Evolutionary conservation across 441 rosid species (phyloP), one percentile per base, ranked within the genome.

Genomic region (Jatropha podagrica): DNA sequence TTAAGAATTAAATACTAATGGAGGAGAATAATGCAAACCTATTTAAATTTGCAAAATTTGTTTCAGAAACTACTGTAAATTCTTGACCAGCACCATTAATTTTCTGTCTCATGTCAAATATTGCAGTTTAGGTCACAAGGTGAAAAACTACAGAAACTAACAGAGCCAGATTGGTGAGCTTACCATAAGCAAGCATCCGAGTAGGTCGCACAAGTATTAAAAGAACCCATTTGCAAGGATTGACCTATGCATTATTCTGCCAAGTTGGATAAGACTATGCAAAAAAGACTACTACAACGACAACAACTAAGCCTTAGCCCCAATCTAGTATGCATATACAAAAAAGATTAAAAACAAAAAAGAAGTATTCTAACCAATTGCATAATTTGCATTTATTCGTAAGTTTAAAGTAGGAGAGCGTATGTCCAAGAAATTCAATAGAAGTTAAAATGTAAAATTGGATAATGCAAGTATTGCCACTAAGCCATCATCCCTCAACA

Each of bases 61-160:
- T 17, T n/a, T 38, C 67, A 64, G 23, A 17, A 38, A 40, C 13
- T 40, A 20, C 5, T 15, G 41, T 64, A 68, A 68, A 68, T 56
- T 68, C 58, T 26, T 20, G 14, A 11, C 15, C 17, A 69, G 26
- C 62, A 52, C 4, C n/a, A 54, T 52, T n/a, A 23, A 11, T 48
- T 42, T 41, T 65, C 52, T 11, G 15, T 20, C 69, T 44, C 69
- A 65, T 65, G 42, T 46, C 27, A 65, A 63, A 42, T n/a, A 65
- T 65, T n/a, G 18, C 26, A 65, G 54, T 0, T 40, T 9, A 65
- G 13, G 11, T 8, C 4, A 44, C 26, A 65, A n/a, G 8, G 17
- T n/a, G 26, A 20, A 37, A 1, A n/a, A 65, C 17, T 8, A 9
- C 54, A 7, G 17, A n/a, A 65, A 44, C 60, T 55, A 55, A 17